These are phyloP conservation scores for Hyphopichia burtonii DNA, from an alignment of 1,139 yeast species.

Conservation along the genomic window DNA sequence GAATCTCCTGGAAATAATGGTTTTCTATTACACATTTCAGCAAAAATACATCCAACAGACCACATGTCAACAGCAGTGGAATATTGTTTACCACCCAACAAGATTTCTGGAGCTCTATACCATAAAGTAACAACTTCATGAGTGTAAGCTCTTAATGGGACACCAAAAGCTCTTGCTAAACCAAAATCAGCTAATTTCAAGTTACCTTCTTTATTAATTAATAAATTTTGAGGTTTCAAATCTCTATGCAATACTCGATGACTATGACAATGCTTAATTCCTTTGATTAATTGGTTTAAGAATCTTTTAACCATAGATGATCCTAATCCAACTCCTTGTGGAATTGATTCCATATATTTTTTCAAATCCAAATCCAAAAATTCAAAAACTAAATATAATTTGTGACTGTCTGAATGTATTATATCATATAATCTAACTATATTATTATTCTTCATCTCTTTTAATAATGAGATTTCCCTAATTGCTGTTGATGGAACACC, in stretches of 20 bases:
- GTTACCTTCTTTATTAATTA: constrained; percentile 93
- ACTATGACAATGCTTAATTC: constrained; percentile 92
- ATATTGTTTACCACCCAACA: constrained; percentile 94
- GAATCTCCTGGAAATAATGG: constrained; percentile 98
- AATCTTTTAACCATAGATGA: constrained; percentile 88
- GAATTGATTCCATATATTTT: constrained; percentile 94
- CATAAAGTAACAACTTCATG: constrained; percentile 97
- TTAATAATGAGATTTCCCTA: constrained; percentile 88
- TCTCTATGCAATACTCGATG: constrained; percentile 96
- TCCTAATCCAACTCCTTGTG: constrained; percentile 88
- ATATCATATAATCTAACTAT: constrained; percentile 90
- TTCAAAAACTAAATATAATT: constrained; percentile 90
- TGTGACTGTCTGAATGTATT: constrained; percentile 95
- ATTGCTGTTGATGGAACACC: constrained; percentile 99
- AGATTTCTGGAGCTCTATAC: constrained; percentile 97
- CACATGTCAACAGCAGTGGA: constrained; percentile 99
- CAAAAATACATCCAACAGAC: constrained; percentile 98
- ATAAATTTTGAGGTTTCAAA: constrained; percentile 90
- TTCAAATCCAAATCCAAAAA: constrained; percentile 91
- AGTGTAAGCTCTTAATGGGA: constrained; percentile 92
- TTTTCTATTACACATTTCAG: constrained; percentile 95
- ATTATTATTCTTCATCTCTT: constrained; percentile 90
- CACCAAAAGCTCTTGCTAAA: constrained; percentile 95
- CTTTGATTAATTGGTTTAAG: constrained; percentile 89
- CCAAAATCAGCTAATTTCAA: constrained; percentile 97